phyloP scores from a whole-genome alignment of 2,329 filamentous ascomycete species.

The Rutstroemia sp. region DNA sequence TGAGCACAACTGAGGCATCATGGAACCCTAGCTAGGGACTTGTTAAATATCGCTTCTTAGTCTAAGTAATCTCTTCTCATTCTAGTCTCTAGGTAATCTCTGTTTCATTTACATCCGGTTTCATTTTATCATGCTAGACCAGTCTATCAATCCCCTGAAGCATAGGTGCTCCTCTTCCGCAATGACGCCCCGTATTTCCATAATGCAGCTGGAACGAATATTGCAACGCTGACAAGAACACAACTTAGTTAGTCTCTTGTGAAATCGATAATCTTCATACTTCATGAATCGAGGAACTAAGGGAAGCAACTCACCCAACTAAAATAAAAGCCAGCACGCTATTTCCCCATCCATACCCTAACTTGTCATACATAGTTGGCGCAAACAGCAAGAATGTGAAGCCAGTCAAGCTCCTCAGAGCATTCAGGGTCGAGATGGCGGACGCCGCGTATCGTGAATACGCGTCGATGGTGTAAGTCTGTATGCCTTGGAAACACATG shows the following conservation, averaged over 20 bases:
- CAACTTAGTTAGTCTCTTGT: too few relatives aligned
- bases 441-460: slow-evolving; percentile 27
- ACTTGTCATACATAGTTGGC: slow-evolving; percentile 17
- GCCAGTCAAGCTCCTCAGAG: slow-evolving; percentile 14
- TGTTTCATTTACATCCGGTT: too few relatives aligned
- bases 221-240: background rate
- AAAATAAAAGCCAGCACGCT: slow-evolving; percentile 20
- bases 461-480: slow-evolving; percentile 46
- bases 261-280: too few relatives aligned
- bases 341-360: slow-evolving; percentile 41
- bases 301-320: background rate
- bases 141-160: background rate
- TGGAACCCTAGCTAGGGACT: too few relatives aligned
- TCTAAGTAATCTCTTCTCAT: too few relatives aligned
- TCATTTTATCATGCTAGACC: too few relatives aligned
- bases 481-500: slow-evolving; percentile 21
- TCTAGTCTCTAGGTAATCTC: too few relatives aligned
- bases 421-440: slow-evolving; percentile 31
- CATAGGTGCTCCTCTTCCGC: background rate
- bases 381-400: slow-evolving; percentile 18
- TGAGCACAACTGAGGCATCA: too few relatives aligned
- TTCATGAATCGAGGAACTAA: too few relatives aligned
- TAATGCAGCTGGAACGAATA: background rate
- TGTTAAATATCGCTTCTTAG: too few relatives aligned
- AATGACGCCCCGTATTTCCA: background rate